phyloP scores from a whole-genome alignment of 2,329 filamentous ascomycete species.

The Fusarium musae region DNA sequence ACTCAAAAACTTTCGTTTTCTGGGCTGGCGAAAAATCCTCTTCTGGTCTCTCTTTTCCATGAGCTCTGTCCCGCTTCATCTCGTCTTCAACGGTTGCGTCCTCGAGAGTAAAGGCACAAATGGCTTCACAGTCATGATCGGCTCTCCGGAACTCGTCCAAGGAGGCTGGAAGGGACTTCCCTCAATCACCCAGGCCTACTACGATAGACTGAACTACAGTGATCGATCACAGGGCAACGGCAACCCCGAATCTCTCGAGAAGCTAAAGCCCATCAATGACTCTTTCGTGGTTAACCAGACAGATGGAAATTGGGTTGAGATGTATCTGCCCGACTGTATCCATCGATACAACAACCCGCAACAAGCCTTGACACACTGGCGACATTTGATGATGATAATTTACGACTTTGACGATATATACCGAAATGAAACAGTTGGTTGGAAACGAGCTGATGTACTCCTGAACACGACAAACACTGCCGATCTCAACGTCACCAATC shows the following conservation, averaged over 20 bases:
- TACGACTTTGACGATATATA: conserved; percentile 5
- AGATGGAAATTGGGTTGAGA: neutral
- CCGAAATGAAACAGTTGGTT: conserved; percentile 10
- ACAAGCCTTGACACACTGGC: conserved; percentile 11
- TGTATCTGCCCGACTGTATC: neutral
- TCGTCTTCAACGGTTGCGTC: conserved; percentile 21
- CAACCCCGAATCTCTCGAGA: neutral
- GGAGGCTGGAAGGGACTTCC: neutral
- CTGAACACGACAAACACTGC: neutral
- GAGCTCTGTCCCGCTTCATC: conserved; percentile 20
- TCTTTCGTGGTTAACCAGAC: neutral
- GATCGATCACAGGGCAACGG: neutral
- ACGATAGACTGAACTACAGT: neutral
- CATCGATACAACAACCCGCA: conserved; percentile 15
- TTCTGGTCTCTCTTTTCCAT: conserved; percentile 21
- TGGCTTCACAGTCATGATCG: conserved; percentile 16
- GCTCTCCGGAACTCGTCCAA: neutral
- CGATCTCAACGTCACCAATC: neutral
- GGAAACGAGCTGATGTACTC: conserved; percentile 20
- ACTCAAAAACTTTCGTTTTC: conserved; percentile 26
- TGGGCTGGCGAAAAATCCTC: conserved; percentile 1
- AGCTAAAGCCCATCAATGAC: neutral
- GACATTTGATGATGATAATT: conserved; percentile 23
- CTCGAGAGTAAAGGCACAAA: conserved; percentile 26
- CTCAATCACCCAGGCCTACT: neutral